Base-by-base conservation (phyloP, 2,329 filamentous ascomycete genomes). In the Colletotrichum liriopes region DNA sequence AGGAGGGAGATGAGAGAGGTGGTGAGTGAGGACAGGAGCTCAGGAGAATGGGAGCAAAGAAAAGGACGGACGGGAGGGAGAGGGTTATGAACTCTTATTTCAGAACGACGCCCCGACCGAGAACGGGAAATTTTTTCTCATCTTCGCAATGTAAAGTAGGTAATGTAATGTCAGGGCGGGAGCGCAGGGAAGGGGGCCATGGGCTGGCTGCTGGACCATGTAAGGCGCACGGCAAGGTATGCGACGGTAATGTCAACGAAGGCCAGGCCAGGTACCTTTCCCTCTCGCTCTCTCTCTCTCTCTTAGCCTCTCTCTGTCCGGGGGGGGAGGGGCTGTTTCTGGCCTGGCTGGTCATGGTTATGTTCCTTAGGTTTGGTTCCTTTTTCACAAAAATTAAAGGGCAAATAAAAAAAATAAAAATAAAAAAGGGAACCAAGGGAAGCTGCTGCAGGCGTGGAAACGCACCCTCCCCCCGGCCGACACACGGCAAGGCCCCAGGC, bases 321-420 rank as follows among this genome's bases (percentile, higher is more conserved):
- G 56, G 23, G 18, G 7, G 23, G 23, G 55, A n/a, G 39, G 39
- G 56, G 56, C 18, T 47, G 56, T 20, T 60, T 60, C 55, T 35
- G 56, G 41, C 43, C 54, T 35, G 29, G 29, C 29, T 39, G 54
- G 14, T 41, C 54, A 39, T 58, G 16, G 35, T 45, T 64, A 58
- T 72, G 65, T 69, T 69, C 65, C 69, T 72, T 52, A 72, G 69
- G 69, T 72, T 69, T 72, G 65, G 69, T 72, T 68, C 65, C 65
- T 72, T 72, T 56, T 43, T 63, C 65, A 64, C 52, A 68, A 68
- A 72, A 63, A 68, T 69, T 72, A 69, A 68, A 72, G 68, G 68
- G 68, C 64, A 67, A 51, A 58, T 5, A 32, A 32, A 2, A 62
- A 67, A 67, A 71, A 32, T 5, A 32, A 62, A 67, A 67, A 71